Evolutionary conservation across 169 alveolate species (phyloP).

Genomic region (Pseudocohnilembus persalinus): DNA sequence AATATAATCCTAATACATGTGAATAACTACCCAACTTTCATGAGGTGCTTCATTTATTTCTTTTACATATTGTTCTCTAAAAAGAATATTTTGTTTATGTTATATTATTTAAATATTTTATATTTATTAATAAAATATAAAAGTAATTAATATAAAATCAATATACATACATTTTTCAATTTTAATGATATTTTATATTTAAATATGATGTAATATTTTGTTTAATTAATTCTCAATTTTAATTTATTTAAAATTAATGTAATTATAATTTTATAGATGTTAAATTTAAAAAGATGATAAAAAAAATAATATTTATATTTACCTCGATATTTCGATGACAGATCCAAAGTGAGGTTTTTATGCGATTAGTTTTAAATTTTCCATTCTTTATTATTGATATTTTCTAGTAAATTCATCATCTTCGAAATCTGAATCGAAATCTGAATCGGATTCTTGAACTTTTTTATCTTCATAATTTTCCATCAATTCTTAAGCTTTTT

Average conservation of each 20-base stretch:
- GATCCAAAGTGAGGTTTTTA: slow-evolving; percentile 65
- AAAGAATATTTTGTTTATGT: too few species aligned
- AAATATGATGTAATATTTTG: too few species aligned
- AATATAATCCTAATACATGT: slow-evolving; percentile 46
- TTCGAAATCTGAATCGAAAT: slow-evolving; percentile 38
- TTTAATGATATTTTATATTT: too few species aligned
- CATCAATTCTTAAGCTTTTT: slow-evolving; percentile 57
- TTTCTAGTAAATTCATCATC: slow-evolving; percentile 66
- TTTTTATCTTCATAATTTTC: slow-evolving; percentile 55
- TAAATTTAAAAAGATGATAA: too few species aligned
- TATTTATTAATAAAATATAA: too few species aligned
- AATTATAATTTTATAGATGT: background rate
- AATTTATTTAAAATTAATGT: too few species aligned
- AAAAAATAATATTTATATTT: slow-evolving; percentile 44
- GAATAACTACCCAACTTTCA: slow-evolving; percentile 51
- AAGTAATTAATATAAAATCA: too few species aligned
- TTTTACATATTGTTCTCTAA: slow-evolving; percentile 47
- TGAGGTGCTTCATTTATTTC: slow-evolving; percentile 60
- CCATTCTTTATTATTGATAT: slow-evolving; percentile 67
- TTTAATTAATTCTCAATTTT: too few species aligned
- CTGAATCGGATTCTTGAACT: slow-evolving; percentile 42
- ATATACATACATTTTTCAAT: too few species aligned
- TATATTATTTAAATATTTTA: too few species aligned
- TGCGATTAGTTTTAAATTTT: slow-evolving; percentile 61
- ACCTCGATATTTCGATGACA: slow-evolving; percentile 45